phyloP scores from a whole-genome alignment of 176 grass and related monocot species.

The Tillandsia leiboldiana region DNA sequence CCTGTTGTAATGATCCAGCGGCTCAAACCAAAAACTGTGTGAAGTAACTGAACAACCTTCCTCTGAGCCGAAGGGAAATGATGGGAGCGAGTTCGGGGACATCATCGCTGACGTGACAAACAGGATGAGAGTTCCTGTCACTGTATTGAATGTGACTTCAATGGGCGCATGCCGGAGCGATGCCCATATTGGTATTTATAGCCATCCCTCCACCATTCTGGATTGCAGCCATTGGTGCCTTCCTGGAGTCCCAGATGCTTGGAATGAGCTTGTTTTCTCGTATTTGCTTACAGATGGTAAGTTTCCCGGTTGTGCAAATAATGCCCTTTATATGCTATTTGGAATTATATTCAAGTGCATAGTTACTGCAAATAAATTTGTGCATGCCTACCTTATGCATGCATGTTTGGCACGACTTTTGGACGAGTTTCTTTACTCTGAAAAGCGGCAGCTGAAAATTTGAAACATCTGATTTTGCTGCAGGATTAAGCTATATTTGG shows the following conservation, averaged over 20 bases:
- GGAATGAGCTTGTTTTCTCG: conserved; percentile 88
- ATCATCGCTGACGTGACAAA: conserved; percentile 53
- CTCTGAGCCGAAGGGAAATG: conserved; percentile 47
- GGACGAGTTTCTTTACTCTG: no score
- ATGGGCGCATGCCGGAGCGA: conserved; percentile 91
- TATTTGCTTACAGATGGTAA: conserved; percentile 63
- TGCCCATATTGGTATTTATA: conserved; percentile 84
- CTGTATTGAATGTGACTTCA: conserved; percentile 72
- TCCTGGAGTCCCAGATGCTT: conserved; percentile 80
- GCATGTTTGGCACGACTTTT: no score
- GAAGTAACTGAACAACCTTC: conserved; percentile 65
- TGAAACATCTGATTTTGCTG: no score
- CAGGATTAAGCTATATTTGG: no score
- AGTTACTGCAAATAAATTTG: no score
- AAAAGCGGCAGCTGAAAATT: no score
- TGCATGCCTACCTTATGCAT: no score
- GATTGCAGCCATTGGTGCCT: conserved; percentile 99
- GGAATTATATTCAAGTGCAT: no score
- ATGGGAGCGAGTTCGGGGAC: conserved; percentile 66
- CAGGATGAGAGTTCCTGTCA: conserved; percentile 51
- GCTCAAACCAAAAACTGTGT: conserved; percentile 68
- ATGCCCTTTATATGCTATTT: not conserved
- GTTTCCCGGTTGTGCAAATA: conserved; percentile 9
- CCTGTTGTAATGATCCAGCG: conserved; percentile 29
- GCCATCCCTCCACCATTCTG: conserved; percentile 72